Percentiles rank a stretch among this genome's conserved stretches.
phyloP scores from a whole-genome alignment of 2,329 filamentous ascomycete species.

The Apiospora marii region DNA sequence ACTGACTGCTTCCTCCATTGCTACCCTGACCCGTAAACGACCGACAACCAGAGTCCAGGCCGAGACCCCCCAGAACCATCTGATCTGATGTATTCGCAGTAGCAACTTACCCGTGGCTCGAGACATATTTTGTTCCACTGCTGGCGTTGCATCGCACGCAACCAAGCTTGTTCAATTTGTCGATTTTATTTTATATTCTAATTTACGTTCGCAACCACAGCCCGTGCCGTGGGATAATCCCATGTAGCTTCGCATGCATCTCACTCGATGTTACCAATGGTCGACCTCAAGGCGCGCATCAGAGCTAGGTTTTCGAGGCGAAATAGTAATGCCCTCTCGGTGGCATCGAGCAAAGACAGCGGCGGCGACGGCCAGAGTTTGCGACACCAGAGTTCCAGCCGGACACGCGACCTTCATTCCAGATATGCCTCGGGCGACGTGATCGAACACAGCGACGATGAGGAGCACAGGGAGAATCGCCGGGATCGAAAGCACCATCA shows the following conservation, averaged over 20 bases:
- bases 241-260: constrained; percentile 26
- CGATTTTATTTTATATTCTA: constrained; percentile 12
- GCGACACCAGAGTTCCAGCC: constrained; percentile 12
- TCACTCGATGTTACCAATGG: constrained; percentile 24
- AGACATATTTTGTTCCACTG: constrained; percentile 15
- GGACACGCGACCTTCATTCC: not conserved
- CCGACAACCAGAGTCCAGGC: not conserved
- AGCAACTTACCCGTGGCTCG: constrained; percentile 8
- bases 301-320: constrained; percentile 30
- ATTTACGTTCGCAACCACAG: not conserved
- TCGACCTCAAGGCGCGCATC: constrained; percentile 30
- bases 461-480: constrained; percentile 21
- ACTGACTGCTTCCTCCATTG: constrained; percentile 3
- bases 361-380: constrained; percentile 23
- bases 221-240: constrained; percentile 21
- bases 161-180: constrained; percentile 4
- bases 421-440: constrained; percentile 14
- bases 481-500: not conserved
- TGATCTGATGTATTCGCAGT: constrained; percentile 1
- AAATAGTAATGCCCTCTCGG: constrained; percentile 26
- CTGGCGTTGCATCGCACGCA: constrained; percentile 6
- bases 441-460: constrained; percentile 34
- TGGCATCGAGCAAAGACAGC: constrained; percentile 27
- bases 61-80: not conserved
- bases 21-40: not conserved